These are phyloP conservation scores for Corymbia calophylla DNA, from an alignment of 441 rosid species.

Conservation along the genomic window DNA sequence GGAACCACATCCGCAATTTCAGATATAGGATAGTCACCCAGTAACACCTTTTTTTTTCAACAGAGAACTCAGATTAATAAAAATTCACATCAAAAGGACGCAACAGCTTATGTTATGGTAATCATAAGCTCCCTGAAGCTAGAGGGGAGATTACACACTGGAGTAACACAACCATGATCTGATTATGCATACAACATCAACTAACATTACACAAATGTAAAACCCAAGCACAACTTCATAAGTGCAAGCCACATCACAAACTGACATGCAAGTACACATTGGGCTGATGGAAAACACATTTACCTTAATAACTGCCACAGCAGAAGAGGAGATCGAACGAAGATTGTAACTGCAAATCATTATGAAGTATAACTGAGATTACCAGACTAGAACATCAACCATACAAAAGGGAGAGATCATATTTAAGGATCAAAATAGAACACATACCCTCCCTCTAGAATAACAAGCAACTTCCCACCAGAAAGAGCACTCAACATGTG, in stretches of 20 bases:
- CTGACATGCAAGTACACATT: neutral
- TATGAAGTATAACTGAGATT: neutral
- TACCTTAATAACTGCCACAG: conserved; percentile 92
- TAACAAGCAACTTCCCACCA: conserved; percentile 83
- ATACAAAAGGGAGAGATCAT: neutral
- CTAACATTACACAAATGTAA: neutral
- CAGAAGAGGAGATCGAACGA: conserved; percentile 95
- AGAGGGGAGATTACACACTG: neutral
- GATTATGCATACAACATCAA: neutral
- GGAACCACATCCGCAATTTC: conserved; percentile 38
- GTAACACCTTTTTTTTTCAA: conserved; percentile 49
- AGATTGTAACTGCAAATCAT: conserved; percentile 78
- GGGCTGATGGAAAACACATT: neutral
- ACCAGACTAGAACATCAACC: neutral
- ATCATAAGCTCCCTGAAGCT: neutral
- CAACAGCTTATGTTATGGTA: neutral
- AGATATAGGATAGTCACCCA: conserved; percentile 55
- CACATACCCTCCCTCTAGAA: conserved; percentile 96
- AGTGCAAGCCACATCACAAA: neutral
- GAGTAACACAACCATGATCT: neutral
- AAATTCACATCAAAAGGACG: neutral
- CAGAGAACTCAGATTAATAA: conserved; percentile 8
- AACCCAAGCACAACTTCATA: neutral
- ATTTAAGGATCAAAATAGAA: neutral
- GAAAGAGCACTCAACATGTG: conserved; percentile 55